phyloP scores from a whole-genome alignment of 208 protist species.

The Acanthamoeba culbertsoni region DNA sequence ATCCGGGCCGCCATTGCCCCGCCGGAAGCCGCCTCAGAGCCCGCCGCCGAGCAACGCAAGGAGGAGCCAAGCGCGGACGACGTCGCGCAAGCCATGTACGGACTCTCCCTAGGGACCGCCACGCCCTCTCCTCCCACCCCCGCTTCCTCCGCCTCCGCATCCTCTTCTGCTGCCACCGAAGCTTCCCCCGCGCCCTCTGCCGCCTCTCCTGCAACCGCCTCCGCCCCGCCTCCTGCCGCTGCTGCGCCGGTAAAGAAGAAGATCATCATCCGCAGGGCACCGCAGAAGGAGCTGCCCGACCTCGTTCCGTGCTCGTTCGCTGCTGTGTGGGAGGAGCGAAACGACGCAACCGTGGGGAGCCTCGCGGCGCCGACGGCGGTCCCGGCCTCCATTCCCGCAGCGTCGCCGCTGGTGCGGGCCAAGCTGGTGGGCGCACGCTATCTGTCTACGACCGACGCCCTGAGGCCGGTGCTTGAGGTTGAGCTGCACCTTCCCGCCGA shows the following conservation, averaged over 20 bases:
- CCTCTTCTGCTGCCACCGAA: background rate
- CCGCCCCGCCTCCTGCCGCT: background rate
- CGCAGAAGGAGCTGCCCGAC: slow-evolving; percentile 25
- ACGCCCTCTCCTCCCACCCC: background rate
- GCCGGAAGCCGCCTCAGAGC: background rate
- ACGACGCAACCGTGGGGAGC: background rate
- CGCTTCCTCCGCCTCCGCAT: background rate
- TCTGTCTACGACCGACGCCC: background rate
- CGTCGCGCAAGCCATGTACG: slow-evolving; percentile 26
- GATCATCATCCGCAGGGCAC: slow-evolving; percentile 10
- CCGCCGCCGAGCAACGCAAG: background rate
- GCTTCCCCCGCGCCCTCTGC: too few species aligned
- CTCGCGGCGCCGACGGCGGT: background rate
- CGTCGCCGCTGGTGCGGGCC: background rate
- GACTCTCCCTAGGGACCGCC: background rate
- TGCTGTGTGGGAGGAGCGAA: background rate
- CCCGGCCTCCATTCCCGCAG: background rate
- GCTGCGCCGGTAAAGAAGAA: slow-evolving; percentile 16
- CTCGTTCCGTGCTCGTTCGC: background rate
- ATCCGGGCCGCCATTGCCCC: background rate
- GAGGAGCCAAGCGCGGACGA: background rate
- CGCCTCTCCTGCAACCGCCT: background rate
- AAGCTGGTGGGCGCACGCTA: background rate
- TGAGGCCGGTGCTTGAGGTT: background rate
- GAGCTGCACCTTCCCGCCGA: background rate